These are phyloP conservation scores for Clitoria ternatea DNA, from an alignment of 306 rosid genomes.

Conservation along the genomic window DNA sequence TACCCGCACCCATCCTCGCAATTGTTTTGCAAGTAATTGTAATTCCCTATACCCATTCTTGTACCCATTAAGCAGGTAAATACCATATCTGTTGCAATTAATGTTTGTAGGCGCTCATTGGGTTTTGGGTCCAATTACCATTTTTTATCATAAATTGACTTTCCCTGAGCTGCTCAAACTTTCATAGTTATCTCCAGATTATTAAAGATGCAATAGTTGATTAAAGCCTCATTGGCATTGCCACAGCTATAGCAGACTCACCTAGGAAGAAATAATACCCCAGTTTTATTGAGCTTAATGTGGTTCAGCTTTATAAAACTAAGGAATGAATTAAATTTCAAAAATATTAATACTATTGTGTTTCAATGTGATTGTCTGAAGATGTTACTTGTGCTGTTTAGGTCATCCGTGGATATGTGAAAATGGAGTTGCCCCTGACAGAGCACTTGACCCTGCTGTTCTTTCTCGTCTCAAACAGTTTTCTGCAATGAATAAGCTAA, in stretches of 20 bases:
- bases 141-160: no score
- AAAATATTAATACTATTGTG: not conserved
- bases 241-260: not conserved
- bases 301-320: not conserved
- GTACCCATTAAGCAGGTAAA: no score
- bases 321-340: not conserved
- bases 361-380: slow-evolving; percentile 22
- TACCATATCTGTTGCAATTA: no score
- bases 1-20: no score
- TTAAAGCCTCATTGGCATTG: slow-evolving; percentile 1
- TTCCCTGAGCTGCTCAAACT: not conserved
- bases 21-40: no score
- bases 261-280: not conserved
- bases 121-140: no score
- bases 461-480: slow-evolving; percentile 98
- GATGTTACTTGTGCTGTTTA: slow-evolving; percentile 30
- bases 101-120: no score
- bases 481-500: slow-evolving; percentile 98
- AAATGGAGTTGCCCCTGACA: slow-evolving; percentile 99
- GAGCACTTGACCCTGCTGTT: slow-evolving; percentile 94
- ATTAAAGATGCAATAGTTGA: slow-evolving; percentile 21
- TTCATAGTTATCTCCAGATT: not conserved
- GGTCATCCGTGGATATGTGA: slow-evolving; percentile 99
- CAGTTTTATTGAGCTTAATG: slow-evolving; percentile 5
- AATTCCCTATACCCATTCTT: no score